Evolutionary conservation across 179 eudicot genomes (phyloP).

Genomic region (Beta corolliflora): DNA sequence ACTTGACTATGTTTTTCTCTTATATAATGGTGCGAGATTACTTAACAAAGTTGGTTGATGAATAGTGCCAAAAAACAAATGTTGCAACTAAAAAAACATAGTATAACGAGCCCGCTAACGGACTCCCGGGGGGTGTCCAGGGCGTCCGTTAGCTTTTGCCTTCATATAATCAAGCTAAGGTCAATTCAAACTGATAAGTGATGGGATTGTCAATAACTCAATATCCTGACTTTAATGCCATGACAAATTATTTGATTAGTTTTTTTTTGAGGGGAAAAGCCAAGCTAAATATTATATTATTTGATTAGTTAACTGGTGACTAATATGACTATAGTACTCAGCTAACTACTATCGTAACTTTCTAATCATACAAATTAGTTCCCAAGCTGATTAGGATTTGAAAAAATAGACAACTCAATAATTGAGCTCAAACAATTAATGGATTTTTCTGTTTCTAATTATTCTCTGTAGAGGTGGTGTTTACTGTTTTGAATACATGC

Average conservation of each 20-base stretch:
- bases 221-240: not conserved
- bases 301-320: slow-evolving; percentile 3
- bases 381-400: not conserved
- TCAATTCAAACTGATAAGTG: not conserved
- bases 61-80: too few relatives aligned
- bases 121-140: too few relatives aligned
- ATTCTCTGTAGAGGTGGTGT: not conserved
- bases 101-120: too few relatives aligned
- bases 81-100: too few relatives aligned
- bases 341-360: not conserved
- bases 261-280: too few relatives aligned
- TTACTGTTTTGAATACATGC: not conserved
- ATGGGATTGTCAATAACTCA: slow-evolving; percentile 11
- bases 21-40: too few relatives aligned
- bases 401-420: slow-evolving; percentile 4
- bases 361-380: slow-evolving; percentile 6
- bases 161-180: not conserved
- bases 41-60: too few relatives aligned
- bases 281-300: too few relatives aligned
- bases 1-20: too few relatives aligned
- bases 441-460: not conserved
- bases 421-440: slow-evolving; percentile 5
- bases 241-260: not conserved
- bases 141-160: too few relatives aligned
- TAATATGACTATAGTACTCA: not conserved